A percentile compares a stretch with the other conserved stretches of the same genome.
phyloP scores from a whole-genome alignment of 1,139 yeast species.

The Arxiozyma slooffiae region DNA sequence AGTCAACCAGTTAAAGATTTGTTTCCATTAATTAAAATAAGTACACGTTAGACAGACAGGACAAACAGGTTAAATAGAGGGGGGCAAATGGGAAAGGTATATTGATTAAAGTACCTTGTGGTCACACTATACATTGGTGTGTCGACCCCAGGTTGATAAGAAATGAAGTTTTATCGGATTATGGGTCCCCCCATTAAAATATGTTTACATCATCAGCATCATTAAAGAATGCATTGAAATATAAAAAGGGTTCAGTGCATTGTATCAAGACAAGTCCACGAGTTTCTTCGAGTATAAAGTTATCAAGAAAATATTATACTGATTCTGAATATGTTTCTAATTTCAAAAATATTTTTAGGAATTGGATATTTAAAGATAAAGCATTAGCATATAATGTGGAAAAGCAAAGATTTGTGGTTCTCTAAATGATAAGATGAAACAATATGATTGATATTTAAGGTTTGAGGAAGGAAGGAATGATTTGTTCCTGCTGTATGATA shows the following conservation, averaged over 20 bases:
- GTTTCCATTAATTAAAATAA: slow-evolving; percentile 60
- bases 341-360: not conserved
- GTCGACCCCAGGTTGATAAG: slow-evolving; percentile 55
- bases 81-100: slow-evolving; percentile 72
- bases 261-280: slow-evolving; percentile 16
- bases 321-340: slow-evolving; percentile 64
- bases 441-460: slow-evolving; percentile 52
- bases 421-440: slow-evolving; percentile 56
- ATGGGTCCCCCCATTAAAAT: slow-evolving; percentile 2
- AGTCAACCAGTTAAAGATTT: slow-evolving; percentile 65
- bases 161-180: slow-evolving; percentile 15
- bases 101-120: slow-evolving; percentile 78
- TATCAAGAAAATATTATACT: slow-evolving; percentile 58
- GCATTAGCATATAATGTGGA: slow-evolving; percentile 59
- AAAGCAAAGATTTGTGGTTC: slow-evolving; percentile 53
- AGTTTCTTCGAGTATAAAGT: slow-evolving; percentile 31
- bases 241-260: slow-evolving; percentile 12
- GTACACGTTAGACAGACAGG: slow-evolving; percentile 64
- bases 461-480: slow-evolving; percentile 56
- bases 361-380: slow-evolving; percentile 71
- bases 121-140: slow-evolving; percentile 79
- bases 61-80: slow-evolving; percentile 68
- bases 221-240: slow-evolving; percentile 16
- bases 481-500: slow-evolving; percentile 65
- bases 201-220: slow-evolving; percentile 1